Conservation (phyloP, 805 yeast species). For the Myxozyma sirexii region DNA sequence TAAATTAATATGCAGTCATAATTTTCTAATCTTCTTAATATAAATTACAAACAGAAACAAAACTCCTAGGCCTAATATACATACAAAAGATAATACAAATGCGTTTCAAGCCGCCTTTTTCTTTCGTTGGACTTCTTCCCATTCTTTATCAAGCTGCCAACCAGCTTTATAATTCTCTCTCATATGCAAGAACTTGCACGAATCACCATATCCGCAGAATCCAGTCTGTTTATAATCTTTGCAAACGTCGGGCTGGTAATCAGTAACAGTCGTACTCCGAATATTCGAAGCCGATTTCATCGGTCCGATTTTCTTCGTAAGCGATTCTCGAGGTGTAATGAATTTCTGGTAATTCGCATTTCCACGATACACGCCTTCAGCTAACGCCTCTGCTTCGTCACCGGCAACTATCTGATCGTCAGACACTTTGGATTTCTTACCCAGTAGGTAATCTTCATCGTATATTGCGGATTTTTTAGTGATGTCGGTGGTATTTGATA, state of each 20-base stretch:
- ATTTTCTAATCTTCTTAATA: neutral
- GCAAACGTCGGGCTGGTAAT: slow-evolving; percentile 91
- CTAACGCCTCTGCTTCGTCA: slow-evolving; percentile 5
- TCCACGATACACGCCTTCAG: slow-evolving; percentile 31
- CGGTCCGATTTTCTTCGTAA: slow-evolving; percentile 44
- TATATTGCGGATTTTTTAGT: slow-evolving; percentile 36
- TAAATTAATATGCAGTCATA: slow-evolving; percentile 40
- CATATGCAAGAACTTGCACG: slow-evolving; percentile 90
- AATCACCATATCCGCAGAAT: slow-evolving; percentile 95
- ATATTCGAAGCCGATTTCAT: slow-evolving; percentile 52
- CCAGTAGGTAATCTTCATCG: slow-evolving; percentile 27
- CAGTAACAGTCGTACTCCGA: slow-evolving; percentile 68
- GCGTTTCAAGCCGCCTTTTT: slow-evolving; percentile 11
- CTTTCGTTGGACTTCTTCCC: slow-evolving; percentile 54
- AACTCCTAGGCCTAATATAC: neutral
- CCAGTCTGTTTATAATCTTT: slow-evolving; percentile 91
- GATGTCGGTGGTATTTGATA: slow-evolving; percentile 38
- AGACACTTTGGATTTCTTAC: slow-evolving; percentile 7
- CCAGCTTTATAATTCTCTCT: slow-evolving; percentile 81
- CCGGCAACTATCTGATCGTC: neutral
- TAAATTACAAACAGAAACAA: neutral
- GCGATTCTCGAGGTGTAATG: slow-evolving; percentile 32
- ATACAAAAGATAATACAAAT: neutral
- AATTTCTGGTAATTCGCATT: slow-evolving; percentile 20
- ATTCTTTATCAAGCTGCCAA: slow-evolving; percentile 66